Percentiles rank a stretch among this genome's conserved stretches.
Conservation (phyloP, 2,329 filamentous ascomycete species). For the Colletotrichum destructivum region DNA sequence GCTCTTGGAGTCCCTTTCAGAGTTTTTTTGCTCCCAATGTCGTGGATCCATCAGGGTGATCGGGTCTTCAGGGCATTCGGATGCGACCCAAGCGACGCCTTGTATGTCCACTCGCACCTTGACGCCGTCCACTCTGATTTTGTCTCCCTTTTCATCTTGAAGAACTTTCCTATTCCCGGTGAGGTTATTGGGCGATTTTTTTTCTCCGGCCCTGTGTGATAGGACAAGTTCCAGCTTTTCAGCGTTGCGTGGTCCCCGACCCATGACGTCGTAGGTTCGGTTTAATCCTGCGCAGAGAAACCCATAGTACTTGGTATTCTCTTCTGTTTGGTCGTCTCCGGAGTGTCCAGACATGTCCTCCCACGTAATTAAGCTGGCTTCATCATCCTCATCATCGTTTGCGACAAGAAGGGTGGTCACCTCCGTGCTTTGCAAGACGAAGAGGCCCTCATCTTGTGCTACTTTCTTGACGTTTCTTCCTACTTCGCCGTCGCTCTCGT, state of each 20-base stretch:
- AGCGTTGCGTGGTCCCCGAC: background rate
- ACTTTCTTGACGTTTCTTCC: background rate
- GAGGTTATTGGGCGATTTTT: background rate
- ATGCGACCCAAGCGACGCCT: background rate
- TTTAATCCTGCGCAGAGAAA: background rate
- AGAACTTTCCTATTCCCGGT: background rate
- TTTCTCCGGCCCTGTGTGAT: background rate
- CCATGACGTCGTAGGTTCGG: background rate
- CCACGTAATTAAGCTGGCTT: background rate
- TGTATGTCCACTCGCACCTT: background rate
- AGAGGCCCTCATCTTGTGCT: background rate
- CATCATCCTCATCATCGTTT: background rate
- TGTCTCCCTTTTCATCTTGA: background rate
- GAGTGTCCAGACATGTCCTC: background rate
- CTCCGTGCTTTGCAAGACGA: background rate
- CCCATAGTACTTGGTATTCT: background rate
- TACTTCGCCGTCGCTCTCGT: background rate
- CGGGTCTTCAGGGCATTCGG: background rate
- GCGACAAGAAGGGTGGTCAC: background rate
- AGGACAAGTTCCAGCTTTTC: background rate
- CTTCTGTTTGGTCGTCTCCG: background rate
- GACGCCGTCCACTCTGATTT: too few relatives aligned
- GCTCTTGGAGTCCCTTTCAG: background rate
- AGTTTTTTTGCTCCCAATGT: background rate
- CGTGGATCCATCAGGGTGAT: background rate